Evolutionary conservation across 352 stramenopile genomes (phyloP).

Genomic region (Phytopythium cucurbitacearum): DNA sequence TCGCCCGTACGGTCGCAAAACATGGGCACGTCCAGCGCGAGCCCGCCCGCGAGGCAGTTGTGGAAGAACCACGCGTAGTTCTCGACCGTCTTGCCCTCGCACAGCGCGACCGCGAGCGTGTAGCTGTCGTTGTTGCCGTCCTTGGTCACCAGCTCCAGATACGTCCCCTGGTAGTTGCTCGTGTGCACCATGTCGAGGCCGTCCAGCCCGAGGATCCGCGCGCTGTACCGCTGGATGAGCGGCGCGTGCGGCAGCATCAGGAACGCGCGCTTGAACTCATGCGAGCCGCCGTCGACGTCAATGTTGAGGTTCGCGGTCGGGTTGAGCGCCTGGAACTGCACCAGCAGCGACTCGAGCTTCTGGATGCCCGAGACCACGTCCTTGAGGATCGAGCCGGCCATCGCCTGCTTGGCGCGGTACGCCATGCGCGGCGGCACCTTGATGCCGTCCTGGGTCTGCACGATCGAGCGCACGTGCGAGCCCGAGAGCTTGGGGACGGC

Average conservation of each 20-base stretch:
- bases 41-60: slow-evolving; percentile 17
- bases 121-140: slow-evolving; percentile 38
- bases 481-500: slow-evolving; percentile 30
- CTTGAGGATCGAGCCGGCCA: slow-evolving; percentile 22
- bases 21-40: slow-evolving; percentile 29
- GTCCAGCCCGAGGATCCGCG: slow-evolving; percentile 26
- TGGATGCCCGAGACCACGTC: slow-evolving; percentile 29
- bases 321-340: slow-evolving; percentile 37
- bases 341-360: slow-evolving; percentile 43
- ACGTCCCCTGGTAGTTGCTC: slow-evolving; percentile 31
- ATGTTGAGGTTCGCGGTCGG: slow-evolving; percentile 23
- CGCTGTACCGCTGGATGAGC: slow-evolving; percentile 22
- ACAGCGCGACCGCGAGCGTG: slow-evolving; percentile 30
- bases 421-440: slow-evolving; percentile 34
- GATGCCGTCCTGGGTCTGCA: slow-evolving; percentile 32
- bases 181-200: slow-evolving; percentile 24
- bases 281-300: slow-evolving; percentile 20
- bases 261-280: slow-evolving; percentile 43
- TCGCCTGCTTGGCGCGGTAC: slow-evolving; percentile 25
- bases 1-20: slow-evolving; percentile 27
- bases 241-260: slow-evolving; percentile 33
- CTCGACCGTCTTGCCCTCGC: slow-evolving; percentile 21
- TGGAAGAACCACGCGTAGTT: slow-evolving; percentile 45
- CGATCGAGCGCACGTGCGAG: slow-evolving; percentile 25
- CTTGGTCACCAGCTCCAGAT: slow-evolving; percentile 30